phyloP scores from a whole-genome alignment of 225 moss, liverwort and hornwort species.

The Bryum argenteum region DNA sequence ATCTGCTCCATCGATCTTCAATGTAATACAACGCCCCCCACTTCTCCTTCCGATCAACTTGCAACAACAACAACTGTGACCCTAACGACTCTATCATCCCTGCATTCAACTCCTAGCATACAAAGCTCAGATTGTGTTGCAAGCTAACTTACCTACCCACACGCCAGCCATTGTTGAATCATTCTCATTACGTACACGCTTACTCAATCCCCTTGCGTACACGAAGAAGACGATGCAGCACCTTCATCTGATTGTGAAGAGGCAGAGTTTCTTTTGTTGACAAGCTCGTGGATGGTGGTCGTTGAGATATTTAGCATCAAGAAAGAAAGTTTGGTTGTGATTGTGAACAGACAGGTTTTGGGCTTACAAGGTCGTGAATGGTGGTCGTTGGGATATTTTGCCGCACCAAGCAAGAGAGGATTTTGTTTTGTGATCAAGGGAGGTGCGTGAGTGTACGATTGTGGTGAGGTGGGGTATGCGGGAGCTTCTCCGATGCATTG shows the following conservation, averaged over 20 bases:
- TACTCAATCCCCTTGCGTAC: background rate
- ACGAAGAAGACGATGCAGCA: background rate
- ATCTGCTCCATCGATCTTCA: slow-evolving; percentile 25
- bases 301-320: background rate
- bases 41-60: slow-evolving; percentile 12
- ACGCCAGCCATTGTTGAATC: background rate
- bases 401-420: background rate
- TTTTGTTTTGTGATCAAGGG: background rate
- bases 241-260: background rate
- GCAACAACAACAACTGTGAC: background rate
- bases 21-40: background rate
- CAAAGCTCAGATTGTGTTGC: background rate
- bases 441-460: background rate
- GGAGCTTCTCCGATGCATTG: slow-evolving; percentile 49
- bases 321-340: no score
- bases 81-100: background rate
- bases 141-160: background rate
- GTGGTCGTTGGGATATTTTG: background rate
- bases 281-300: no score
- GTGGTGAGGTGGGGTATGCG: slow-evolving; percentile 36
- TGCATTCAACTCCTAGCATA: background rate
- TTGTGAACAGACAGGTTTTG: background rate
- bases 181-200: background rate
- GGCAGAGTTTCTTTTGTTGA: no score
- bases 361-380: background rate